Conservation (phyloP, 306 rosid genomes). For the Lathyrus sativus region DNA sequence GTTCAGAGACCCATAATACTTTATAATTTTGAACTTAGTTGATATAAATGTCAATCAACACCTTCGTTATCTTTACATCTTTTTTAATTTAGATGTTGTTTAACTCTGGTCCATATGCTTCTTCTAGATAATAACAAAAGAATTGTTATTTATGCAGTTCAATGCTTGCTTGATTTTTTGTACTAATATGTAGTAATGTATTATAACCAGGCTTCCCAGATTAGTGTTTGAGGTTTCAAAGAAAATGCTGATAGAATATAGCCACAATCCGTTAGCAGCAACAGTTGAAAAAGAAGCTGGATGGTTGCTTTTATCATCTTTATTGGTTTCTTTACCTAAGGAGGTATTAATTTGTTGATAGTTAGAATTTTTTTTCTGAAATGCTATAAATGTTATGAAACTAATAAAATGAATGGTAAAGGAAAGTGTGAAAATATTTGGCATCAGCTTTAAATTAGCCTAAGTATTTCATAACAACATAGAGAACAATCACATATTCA, state of each 20-base stretch:
- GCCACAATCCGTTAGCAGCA: conserved; percentile 74
- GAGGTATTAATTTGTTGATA: conserved; percentile 57
- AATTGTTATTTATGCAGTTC: conserved; percentile 15
- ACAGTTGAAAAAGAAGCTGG: conserved; percentile 92
- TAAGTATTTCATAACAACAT: neutral
- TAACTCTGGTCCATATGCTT: conserved; percentile 13
- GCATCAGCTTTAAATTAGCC: conserved; percentile 3
- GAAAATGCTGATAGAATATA: conserved; percentile 77
- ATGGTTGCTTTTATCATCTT: conserved; percentile 91
- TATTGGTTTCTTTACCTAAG: conserved; percentile 84
- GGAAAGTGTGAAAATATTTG: conserved; percentile 31
- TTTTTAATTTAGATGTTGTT: conserved; percentile 30
- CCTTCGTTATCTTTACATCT: conserved; percentile 16
- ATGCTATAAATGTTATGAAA: conserved; percentile 11
- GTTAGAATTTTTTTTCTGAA: conserved; percentile 14
- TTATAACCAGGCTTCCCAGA: conserved; percentile 70
- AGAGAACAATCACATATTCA: conserved; percentile 16
- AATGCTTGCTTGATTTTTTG: conserved; percentile 32
- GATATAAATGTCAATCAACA: conserved; percentile 7
- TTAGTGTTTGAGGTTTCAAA: conserved; percentile 84
- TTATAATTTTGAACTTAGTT: neutral
- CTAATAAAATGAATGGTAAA: conserved; percentile 3
- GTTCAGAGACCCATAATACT: conserved; percentile 3
- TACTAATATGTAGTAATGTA: conserved; percentile 17
- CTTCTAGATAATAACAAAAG: conserved; percentile 7